Evolutionary conservation across 2,329 filamentous ascomycete genomes (phyloP), one percentile per base, ranked within the genome.

Genomic region (Aspergillus sp.): DNA sequence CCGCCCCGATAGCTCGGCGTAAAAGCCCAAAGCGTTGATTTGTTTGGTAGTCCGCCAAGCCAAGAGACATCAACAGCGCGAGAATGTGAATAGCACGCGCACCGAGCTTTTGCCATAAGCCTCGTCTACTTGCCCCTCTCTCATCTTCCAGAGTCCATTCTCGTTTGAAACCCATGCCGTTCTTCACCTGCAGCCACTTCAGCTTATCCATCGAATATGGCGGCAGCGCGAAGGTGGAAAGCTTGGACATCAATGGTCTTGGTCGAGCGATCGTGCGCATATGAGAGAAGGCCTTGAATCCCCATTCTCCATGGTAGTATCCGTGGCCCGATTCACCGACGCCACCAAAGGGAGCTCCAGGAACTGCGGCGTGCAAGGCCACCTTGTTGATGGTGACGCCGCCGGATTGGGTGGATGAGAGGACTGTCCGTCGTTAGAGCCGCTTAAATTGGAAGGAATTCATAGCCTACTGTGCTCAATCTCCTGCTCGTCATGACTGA

Each of bases 371-470:
- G 61, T 84, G 82, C 47, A 81, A 70, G 61, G 78, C 74, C 45
- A 75, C 72, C 64, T 83, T 81, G 66, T 84, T 84, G 67, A 83
- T 71, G 12, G 80, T 82, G 55, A 83, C 81, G 18, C 81, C 81
- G 6, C 82, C 82, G 5, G 81, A 83, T 16, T 65, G 66, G n/a
- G 75, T 78, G 47, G 58, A 59, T 16, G 52, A 78, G 76, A 59
- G 70, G 70, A 45, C 67, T 62, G 78, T 1, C 11, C 61, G 29
- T 79, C 71, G 16, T 57, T 47, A 68, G 49, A 16, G 10, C 4
- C 11, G 16, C 16, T 22, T 9, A 31, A 24, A 47, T 54, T 9
- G 32, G 18, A 22, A 24, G 11, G 20, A 3, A 32, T 20, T 4
- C 26, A 22, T 14, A 24, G 24, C 32, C 20, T 32, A 54, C 51